These are phyloP conservation scores for Termitomyces sp. DNA, from an alignment of 768 basidiomycete species.

Conservation along the genomic window DNA sequence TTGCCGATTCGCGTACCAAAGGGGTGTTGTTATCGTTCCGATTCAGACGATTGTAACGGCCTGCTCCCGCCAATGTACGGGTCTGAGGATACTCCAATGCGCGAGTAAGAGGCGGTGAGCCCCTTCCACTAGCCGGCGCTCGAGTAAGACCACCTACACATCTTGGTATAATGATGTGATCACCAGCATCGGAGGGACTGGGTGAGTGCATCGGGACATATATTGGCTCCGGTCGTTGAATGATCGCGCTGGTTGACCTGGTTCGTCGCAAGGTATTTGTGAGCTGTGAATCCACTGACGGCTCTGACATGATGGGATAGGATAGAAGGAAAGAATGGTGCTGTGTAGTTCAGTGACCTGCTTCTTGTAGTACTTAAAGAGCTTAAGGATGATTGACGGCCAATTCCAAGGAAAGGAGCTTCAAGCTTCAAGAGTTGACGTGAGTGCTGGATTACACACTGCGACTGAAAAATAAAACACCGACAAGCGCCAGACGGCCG, in stretches of 20 bases:
- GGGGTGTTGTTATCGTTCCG: neutral
- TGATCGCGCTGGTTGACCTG: slow-evolving; percentile 34
- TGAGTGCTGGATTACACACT: no score
- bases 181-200: slow-evolving; percentile 11
- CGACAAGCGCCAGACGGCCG: neutral
- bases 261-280: slow-evolving; percentile 27
- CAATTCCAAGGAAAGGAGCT: neutral
- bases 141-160: neutral
- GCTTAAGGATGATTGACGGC: neutral
- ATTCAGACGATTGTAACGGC: neutral
- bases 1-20: slow-evolving; percentile 9
- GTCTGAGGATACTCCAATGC: slow-evolving; percentile 1
- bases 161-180: slow-evolving; percentile 2
- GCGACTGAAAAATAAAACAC: no score
- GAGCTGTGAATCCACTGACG: slow-evolving; percentile 12
- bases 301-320: slow-evolving; percentile 1
- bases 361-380: slow-evolving; percentile 1
- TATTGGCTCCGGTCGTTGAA: slow-evolving; percentile 22
- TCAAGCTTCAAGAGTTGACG: no score
- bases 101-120: slow-evolving; percentile 1
- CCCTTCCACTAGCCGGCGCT: neutral
- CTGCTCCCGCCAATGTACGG: slow-evolving; percentile 14
- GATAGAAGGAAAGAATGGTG: neutral
- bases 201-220: slow-evolving; percentile 14
- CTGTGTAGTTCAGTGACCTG: neutral